Percentiles rank a stretch among this genome's conserved stretches.
Conservation (phyloP, 495 filamentous ascomycete genomes). For the Lophiotrema nucula region DNA sequence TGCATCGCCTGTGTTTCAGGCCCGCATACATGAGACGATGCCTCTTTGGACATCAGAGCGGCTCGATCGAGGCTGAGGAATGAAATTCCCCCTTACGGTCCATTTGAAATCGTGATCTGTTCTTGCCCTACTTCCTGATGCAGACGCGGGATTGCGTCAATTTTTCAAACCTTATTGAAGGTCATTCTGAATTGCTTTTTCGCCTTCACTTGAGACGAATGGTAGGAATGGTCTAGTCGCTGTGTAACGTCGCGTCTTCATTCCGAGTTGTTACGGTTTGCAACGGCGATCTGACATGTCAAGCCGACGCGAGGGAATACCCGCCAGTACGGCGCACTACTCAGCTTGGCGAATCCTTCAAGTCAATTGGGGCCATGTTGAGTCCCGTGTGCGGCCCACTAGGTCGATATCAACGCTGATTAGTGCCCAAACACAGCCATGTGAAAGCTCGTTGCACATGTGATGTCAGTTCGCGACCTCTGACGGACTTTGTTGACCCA, state of each 20-base stretch:
- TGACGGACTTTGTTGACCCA: conserved; percentile 1
- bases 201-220: too few species aligned
- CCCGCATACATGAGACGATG: neutral
- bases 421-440: too few species aligned
- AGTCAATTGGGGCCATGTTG: conserved; percentile 4
- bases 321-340: conserved; percentile 9
- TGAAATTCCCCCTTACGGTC: too few species aligned
- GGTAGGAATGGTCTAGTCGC: too few species aligned
- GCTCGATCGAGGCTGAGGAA: neutral
- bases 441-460: too few species aligned
- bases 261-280: neutral
- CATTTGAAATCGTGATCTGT: too few species aligned
- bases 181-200: too few species aligned
- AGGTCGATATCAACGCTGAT: too few species aligned
- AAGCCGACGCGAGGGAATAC: neutral
- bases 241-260: conserved; percentile 4
- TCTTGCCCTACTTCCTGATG: too few species aligned
- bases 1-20: neutral
- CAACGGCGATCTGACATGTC: conserved; percentile 1
- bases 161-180: too few species aligned
- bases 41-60: neutral
- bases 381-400: too few species aligned
- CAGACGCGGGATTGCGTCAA: neutral
- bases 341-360: conserved; percentile 15
- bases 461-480: too few species aligned